Base-by-base conservation (phyloP, 2,329 filamentous ascomycete species). In the Pestalotiopsis sp. region DNA sequence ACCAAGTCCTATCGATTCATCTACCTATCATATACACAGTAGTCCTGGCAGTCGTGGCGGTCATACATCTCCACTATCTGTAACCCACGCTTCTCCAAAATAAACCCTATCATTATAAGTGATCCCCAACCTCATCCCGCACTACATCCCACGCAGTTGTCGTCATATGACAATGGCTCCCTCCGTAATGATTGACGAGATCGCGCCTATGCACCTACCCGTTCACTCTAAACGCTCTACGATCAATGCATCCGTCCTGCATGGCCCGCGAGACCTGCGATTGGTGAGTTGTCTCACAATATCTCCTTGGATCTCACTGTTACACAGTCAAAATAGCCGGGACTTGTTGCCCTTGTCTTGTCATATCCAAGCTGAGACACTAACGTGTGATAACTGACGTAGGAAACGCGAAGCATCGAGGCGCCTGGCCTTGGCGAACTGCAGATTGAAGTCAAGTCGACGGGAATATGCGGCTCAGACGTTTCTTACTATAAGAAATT, bases 401-500 rank as follows among this genome's bases (percentile, higher is more conserved):
- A 89, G 87, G 87, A 89, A 78, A 77, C 78, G 57, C 81, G 85
- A 74, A 83, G 68, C 49, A 83, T 89, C 45, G 81, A 84, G 59
- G 80, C 82, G 9, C 85, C 85, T 6, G 77, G 75, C 27, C 71
- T 74, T 31, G 85, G 84, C 67, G 89, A 92, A 75, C 83, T 92
- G 67, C 90, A 92, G 78, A 85, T 92, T 74, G 84, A 88, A 72
- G 84, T 92, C 77, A 87, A 87, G 74, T 85, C 87, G 6, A 92
- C 90, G 27, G 90, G 90, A 49, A 89, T 92, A 73, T 92, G 90
- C 77, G 90, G 90, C 67, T 92, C 89, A 7, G 90, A 92, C 78
- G 87, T 92, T 66, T 89, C 88, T 66, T 92, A 92, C 79, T 92
- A 91, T 82, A 91, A 88, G 77, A 91, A 91, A 74, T 92, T 91